phyloP scores from a whole-genome alignment of 257 asterid species.

The Penstemon newberryi region DNA sequence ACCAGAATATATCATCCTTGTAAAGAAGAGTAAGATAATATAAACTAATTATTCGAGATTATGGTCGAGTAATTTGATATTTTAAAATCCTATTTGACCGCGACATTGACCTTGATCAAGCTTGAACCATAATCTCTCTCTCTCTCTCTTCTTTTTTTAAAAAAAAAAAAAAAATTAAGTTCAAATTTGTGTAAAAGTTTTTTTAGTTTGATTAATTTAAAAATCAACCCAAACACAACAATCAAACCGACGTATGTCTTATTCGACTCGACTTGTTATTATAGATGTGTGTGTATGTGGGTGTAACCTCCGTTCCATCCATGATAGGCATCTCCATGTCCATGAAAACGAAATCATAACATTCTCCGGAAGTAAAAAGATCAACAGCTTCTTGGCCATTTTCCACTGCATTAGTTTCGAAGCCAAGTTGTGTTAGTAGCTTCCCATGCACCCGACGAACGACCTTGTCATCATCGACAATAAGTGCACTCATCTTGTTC shows the following conservation, averaged over 20 bases:
- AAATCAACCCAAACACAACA: background rate
- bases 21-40: no score
- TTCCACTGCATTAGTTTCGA: constrained; percentile 34
- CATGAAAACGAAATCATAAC: constrained; percentile 51
- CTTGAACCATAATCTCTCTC: no score
- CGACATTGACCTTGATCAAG: no score
- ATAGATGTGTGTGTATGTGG: background rate
- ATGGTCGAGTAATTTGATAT: background rate
- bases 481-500: constrained; percentile 33
- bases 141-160: no score
- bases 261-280: no score
- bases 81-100: background rate
- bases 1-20: no score
- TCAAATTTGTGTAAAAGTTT: background rate
- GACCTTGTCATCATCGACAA: constrained; percentile 50
- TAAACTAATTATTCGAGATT: no score
- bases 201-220: background rate
- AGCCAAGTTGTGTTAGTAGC: constrained; percentile 27
- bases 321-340: constrained; percentile 59
- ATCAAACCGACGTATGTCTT: no score
- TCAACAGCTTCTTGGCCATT: constrained; percentile 55
- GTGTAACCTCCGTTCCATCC: constrained; percentile 44
- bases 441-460: constrained; percentile 34
- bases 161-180: no score
- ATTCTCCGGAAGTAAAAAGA: constrained; percentile 35